Percentiles rank a stretch among this genome's conserved stretches.
Conservation (phyloP, 805 yeast species). For the Saturnispora zaruensis region DNA sequence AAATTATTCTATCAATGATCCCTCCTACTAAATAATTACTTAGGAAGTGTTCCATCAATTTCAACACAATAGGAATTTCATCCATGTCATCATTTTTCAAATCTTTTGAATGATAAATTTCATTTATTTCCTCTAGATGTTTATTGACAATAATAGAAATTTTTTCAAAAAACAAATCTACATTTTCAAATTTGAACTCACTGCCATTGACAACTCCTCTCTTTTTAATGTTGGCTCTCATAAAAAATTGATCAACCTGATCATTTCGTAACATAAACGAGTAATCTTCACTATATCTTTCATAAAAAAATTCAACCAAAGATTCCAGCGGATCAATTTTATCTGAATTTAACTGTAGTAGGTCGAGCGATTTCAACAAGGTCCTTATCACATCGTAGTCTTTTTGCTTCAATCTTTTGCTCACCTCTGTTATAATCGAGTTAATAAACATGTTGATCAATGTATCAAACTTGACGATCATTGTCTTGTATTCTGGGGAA, state of each 20-base stretch:
- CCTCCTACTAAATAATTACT: constrained; percentile 31
- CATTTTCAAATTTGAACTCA: constrained; percentile 17
- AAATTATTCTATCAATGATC: constrained; percentile 25
- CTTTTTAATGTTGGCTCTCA: constrained; percentile 6
- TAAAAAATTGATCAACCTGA: constrained; percentile 18
- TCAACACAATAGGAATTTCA: constrained; percentile 29
- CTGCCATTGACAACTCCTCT: constrained; percentile 27
- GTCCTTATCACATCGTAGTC: constrained; percentile 33
- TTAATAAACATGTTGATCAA: constrained; percentile 62
- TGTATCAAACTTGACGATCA: constrained; percentile 37
- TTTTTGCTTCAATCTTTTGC: constrained; percentile 41
- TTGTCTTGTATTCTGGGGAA: constrained; percentile 19
- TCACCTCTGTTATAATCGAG: constrained; percentile 63
- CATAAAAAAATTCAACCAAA: constrained; percentile 28
- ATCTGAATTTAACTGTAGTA: constrained; percentile 21
- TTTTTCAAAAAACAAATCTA: constrained; percentile 21
- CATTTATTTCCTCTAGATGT: constrained; percentile 24
- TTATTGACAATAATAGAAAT: constrained; percentile 16
- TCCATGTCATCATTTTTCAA: constrained; percentile 15
- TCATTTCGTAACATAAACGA: constrained; percentile 20
- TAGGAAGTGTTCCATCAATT: constrained; percentile 28
- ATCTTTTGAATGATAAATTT: constrained; percentile 16
- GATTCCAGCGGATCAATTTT: constrained; percentile 29
- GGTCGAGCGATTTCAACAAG: constrained; percentile 22
- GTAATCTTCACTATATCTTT: constrained; percentile 25